Percentiles rank a stretch among this genome's conserved stretches.
These are phyloP conservation scores for Allium cepa DNA, from an alignment of 106 monocot species.

Conservation along the genomic window DNA sequence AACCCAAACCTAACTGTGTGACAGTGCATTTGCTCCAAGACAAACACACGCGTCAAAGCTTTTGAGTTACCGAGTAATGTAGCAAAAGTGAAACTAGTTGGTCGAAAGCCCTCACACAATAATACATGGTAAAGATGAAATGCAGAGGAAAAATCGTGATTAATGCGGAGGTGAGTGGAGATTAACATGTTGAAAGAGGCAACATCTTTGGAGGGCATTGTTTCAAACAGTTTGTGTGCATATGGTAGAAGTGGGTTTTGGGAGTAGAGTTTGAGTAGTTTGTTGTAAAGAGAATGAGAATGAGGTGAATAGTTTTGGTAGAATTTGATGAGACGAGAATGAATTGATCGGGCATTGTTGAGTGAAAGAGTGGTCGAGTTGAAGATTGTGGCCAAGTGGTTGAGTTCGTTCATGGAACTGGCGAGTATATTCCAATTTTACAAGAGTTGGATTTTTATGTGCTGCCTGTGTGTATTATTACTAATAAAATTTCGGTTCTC, in stretches of 20 bases:
- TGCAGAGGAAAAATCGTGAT: neutral
- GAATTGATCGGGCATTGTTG: conserved; percentile 15
- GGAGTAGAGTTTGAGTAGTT: conserved; percentile 50
- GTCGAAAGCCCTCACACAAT: conserved; percentile 32
- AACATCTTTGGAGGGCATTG: conserved; percentile 39
- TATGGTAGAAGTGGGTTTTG: neutral
- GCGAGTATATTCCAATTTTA: too few relatives aligned
- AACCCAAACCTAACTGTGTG: conserved; percentile 37
- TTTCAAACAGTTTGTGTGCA: conserved; percentile 36
- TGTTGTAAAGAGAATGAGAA: conserved; percentile 58
- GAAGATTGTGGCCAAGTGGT: conserved; percentile 10
- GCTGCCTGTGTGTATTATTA: too few relatives aligned
- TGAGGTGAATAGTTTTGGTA: neutral
- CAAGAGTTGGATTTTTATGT: too few relatives aligned
- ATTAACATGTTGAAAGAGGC: conserved; percentile 61
- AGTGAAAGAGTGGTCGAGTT: conserved; percentile 12
- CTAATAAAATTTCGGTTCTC: too few relatives aligned
- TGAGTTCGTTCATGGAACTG: neutral
- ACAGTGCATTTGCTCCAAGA: conserved; percentile 38
- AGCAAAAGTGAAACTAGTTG: conserved; percentile 43
- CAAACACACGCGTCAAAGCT: neutral
- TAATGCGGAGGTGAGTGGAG: conserved; percentile 12
- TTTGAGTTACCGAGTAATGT: conserved; percentile 21
- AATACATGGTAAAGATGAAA: conserved; percentile 30
- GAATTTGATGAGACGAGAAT: conserved; percentile 36